Percentiles rank a stretch among this genome's conserved stretches.
These are phyloP conservation scores for Phytophthora pistaciae DNA, from an alignment of 352 stramenopile species.

Conservation along the genomic window DNA sequence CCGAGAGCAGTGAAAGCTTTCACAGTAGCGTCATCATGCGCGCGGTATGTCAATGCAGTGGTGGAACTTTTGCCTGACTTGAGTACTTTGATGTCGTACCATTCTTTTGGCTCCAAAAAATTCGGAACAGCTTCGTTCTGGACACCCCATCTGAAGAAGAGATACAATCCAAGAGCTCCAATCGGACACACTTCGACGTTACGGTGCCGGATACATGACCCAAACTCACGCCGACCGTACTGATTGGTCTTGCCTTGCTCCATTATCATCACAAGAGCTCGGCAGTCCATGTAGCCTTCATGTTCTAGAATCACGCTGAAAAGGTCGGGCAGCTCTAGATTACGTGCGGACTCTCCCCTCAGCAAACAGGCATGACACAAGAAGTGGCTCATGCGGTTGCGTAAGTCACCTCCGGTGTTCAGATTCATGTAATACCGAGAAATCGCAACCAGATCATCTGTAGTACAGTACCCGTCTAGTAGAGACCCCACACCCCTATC, in stretches of 20 bases:
- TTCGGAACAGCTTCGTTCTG: neutral
- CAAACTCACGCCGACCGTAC: neutral
- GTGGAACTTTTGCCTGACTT: neutral
- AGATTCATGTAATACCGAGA: neutral
- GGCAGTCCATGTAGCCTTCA: neutral
- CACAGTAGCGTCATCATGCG: neutral
- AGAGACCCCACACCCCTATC: neutral
- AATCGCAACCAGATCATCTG: neutral
- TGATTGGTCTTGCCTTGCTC: neutral
- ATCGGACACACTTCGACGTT: conserved; percentile 11
- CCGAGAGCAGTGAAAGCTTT: conserved; percentile 4
- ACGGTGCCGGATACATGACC: neutral
- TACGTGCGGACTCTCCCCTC: neutral
- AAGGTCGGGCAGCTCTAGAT: neutral
- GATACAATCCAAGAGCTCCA: conserved; percentile 4
- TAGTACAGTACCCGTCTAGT: neutral
- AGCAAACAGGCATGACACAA: neutral
- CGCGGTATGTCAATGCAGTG: conserved; percentile 1
- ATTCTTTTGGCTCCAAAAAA: neutral
- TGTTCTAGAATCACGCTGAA: neutral
- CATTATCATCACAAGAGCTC: neutral
- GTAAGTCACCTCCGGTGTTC: neutral
- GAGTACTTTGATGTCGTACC: neutral
- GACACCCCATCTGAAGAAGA: conserved; percentile 10
- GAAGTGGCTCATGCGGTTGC: neutral